Evolutionary conservation across 768 basidiomycete species (phyloP), one percentile per base, ranked within the genome.

Genomic region (Sporobolomyces roseus): DNA sequence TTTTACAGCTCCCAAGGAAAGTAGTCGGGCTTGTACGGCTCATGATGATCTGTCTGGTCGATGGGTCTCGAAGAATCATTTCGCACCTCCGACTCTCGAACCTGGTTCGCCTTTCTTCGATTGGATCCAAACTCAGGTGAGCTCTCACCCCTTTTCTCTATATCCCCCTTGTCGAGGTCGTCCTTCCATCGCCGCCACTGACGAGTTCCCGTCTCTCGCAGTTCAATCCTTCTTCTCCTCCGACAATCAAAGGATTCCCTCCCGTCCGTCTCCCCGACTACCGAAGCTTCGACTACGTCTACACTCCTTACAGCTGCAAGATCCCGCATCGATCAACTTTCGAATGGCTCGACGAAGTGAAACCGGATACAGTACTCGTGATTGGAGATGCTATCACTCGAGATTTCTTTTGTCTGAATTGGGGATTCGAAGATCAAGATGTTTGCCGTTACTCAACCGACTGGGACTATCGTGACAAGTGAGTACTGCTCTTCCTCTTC

Each of bases 261-360:
- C 54, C 54, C 5, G 54, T 55, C 17, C 36, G 50, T 29, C 56
- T 65, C 5, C 38, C 30, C 41, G 58, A 60, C 51, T 66, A 60
- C 50, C 23, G n/a, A 32, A 27, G 14, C 12, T 61, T 30, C 65
- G 51, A 27, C 3, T 54, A 66, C 59, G 27, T 61, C 35, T 66
- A 35, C 32, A 51, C 59, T n/a, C 65, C 65, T 3, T 61, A 54
- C 65, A 0, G 33, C 2, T 66, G 65, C 59, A 66, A 66, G 59
- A 45, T 53, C 16, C 65, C 35, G 4, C 65, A 66, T 45, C 65
- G 41, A 30, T 35, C 50, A 16, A n/a, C 52, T 16, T 23, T 32
- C 59, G 65, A 66, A 35, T 66, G 65, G 65, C 29, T 66, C 35
- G 65, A 66, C 33, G 7, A 52, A 10, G 43, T 61, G 56, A 35